Percentiles rank a stretch among this genome's conserved stretches.
phyloP scores from a whole-genome alignment of 495 filamentous ascomycete genomes.

The Cairneyella variabilis region DNA sequence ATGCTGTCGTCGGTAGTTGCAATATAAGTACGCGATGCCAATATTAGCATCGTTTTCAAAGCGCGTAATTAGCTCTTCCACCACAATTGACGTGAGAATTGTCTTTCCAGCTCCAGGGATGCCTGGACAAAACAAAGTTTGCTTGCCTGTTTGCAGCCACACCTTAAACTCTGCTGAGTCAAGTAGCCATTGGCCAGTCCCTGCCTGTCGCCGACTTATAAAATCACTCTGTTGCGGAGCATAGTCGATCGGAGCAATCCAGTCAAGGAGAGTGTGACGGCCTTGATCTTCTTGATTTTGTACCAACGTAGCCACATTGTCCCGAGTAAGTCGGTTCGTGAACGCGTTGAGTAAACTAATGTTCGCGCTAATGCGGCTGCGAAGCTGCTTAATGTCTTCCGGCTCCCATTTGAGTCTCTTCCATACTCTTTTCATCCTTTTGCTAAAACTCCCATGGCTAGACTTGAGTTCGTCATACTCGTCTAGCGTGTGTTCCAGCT shows the following conservation, averaged over 20 bases:
- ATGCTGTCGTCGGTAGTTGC: slow-evolving; percentile 30
- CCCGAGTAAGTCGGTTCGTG: not conserved
- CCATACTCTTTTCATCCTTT: slow-evolving; percentile 22
- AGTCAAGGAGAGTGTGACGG: slow-evolving; percentile 20
- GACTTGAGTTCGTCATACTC: slow-evolving; percentile 9
- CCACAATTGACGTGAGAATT: slow-evolving; percentile 25
- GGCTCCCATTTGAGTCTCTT: slow-evolving; percentile 24
- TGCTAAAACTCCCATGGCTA: not conserved
- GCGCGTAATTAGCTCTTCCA: slow-evolving; percentile 29
- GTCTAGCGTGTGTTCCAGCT: slow-evolving; percentile 11
- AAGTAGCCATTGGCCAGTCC: slow-evolving; percentile 39
- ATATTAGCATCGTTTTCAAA: slow-evolving; percentile 22
- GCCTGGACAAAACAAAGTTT: slow-evolving; percentile 29
- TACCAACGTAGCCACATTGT: slow-evolving; percentile 4
- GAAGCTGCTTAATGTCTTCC: slow-evolving; percentile 10
- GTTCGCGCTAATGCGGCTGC: slow-evolving; percentile 21
- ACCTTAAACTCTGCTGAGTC: slow-evolving; percentile 29
- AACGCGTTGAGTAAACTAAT: slow-evolving; percentile 4
- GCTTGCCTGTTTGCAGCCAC: slow-evolving; percentile 29
- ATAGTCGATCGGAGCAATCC: slow-evolving; percentile 28
- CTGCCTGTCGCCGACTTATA: slow-evolving; percentile 31
- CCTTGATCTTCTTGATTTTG: slow-evolving; percentile 9
- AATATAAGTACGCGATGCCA: slow-evolving; percentile 39
- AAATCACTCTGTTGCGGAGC: slow-evolving; percentile 33
- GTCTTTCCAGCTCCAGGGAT: slow-evolving; percentile 36